Evolutionary conservation across 2,329 filamentous ascomycete species (phyloP), one percentile per base, ranked within the genome.

Genomic region (Atkinsonella hypoxylon): DNA sequence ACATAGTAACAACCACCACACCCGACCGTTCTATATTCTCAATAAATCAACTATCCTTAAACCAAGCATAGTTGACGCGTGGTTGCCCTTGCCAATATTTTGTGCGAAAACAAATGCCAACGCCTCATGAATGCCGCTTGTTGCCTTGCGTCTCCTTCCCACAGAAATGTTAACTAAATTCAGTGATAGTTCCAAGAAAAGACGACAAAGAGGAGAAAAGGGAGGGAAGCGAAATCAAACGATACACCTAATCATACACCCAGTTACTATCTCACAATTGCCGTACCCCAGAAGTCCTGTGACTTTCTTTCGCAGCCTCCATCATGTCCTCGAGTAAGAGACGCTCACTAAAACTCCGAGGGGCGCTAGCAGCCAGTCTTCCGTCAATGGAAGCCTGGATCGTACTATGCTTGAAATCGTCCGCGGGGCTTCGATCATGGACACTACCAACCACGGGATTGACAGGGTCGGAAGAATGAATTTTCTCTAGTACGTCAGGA

Each of bases 401-500:
- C 54, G 70, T 73, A 48, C 62, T 71, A 41, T 70, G 59, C 47
- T 70, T 68, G 40, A 60, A 67, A 44, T 74, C 70, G 50, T 76
- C 74, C 53, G 75, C 67, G 11, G 72, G 73, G 50, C 67, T 74
- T 51, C 70, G 66, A n/a, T 73, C 74, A 54, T 76, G 72, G 13
- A 79, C 60, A 43, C 75, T 75, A 1, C 76, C 77, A 9, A 79
- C 73, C 59, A 78, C 78, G 20, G 68, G 70, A 53, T 67, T 70
- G 45, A 78, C 63, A 17, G 73, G 67, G 38, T 75, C 74, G 47
- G 77, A 62, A 11, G 70, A 70, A 11, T 68, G 70, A 2, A 75
- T 75, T 55, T 69, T 66, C 22, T 70, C 73, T 51, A 76, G 70
- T 1, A 79, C 49, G 20, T 74, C 69, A 9, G 73, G 68, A 46